A percentile compares a stretch with the other conserved stretches of the same genome.
Evolutionary conservation across 352 stramenopile species (phyloP).

Genomic region (Globisporangium solare): DNA sequence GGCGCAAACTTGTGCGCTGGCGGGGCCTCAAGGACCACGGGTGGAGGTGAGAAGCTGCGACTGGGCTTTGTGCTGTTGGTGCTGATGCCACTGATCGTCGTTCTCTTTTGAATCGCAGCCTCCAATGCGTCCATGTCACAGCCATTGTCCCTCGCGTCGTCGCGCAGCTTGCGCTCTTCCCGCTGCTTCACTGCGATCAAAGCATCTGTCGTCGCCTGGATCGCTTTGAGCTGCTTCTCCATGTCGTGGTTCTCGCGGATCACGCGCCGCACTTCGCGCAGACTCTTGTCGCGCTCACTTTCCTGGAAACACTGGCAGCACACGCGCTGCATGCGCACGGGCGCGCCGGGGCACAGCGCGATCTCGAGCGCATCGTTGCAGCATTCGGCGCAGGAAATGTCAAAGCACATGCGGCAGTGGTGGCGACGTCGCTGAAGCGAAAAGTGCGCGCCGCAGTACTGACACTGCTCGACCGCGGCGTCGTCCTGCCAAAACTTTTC

Average conservation of each 20-base stretch:
- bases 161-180: constrained; percentile 40
- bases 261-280: constrained; percentile 44
- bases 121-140: constrained; percentile 49
- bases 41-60: constrained; percentile 8
- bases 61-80: not conserved
- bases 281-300: constrained; percentile 41
- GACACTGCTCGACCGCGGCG: constrained; percentile 26
- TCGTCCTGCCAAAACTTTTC: constrained; percentile 72
- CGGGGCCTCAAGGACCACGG: constrained; percentile 32
- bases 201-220: constrained; percentile 34
- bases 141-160: constrained; percentile 31
- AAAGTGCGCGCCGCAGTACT: constrained; percentile 47
- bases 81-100: not conserved
- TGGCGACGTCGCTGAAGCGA: constrained; percentile 40
- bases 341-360: constrained; percentile 53
- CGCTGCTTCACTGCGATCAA: constrained; percentile 28
- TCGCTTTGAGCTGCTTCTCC: constrained; percentile 38
- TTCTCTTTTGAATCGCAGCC: constrained; percentile 36
- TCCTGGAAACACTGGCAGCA: constrained; percentile 50
- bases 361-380: constrained; percentile 43
- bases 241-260: constrained; percentile 59
- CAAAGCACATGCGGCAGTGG: constrained; percentile 71
- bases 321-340: constrained; percentile 50
- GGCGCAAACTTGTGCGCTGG: constrained; percentile 65
- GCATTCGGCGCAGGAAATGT: constrained; percentile 64